Evolutionary conservation across 75 land plant species (phyloP), one percentile per base, ranked within the genome.

Genomic region (Azolla pinnata): DNA sequence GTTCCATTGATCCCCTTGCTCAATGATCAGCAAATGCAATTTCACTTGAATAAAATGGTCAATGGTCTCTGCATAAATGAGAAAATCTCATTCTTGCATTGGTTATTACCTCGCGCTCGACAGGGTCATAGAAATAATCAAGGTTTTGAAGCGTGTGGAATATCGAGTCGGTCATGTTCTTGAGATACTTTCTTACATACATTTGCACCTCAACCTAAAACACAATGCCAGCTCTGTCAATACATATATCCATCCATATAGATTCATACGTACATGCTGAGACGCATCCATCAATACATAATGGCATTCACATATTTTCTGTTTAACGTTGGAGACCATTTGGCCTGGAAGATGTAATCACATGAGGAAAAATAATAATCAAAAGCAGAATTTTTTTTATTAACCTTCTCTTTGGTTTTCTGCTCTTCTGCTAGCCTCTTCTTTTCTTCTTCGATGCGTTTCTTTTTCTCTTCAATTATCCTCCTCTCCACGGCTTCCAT

Each of bases 111-210:
- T 73, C 75, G 45, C 54, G 24, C 46, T 73, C 65, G 14, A 71
- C 68, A 3, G 75, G 75, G 25, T 73, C 75, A 61, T 73, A 73
- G 44, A 73, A 73, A 33, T 73, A 73, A 53, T 62, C 64, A 33
- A 49, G 57, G 34, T 45, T 63, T 45, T 69, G 60, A 0, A 73
- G 56, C 5, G 48, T 56, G 12, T 28, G 26, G 44, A 59, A 54
- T 0, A 73, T 30, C 10, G 55, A 48, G 23, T 66, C 58, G 0
- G 64, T 73, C 25, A 73, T 61, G 9, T 47, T 62, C 28, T 61
- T 61, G 5, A 67, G 53, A 35, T 58, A 60, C 18, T 44, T 27
- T 54, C 64, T 73, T 44, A 71, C 65, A 56, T 59, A 59, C 45
- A 52, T 56, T 56, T 67, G 64, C 19, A 59, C 66, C 33, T 73